A percentile compares a stretch with the other conserved stretches of the same genome.
These are phyloP conservation scores for Alliaria petiolata DNA, from an alignment of 345 rosid genomes.

Conservation along the genomic window DNA sequence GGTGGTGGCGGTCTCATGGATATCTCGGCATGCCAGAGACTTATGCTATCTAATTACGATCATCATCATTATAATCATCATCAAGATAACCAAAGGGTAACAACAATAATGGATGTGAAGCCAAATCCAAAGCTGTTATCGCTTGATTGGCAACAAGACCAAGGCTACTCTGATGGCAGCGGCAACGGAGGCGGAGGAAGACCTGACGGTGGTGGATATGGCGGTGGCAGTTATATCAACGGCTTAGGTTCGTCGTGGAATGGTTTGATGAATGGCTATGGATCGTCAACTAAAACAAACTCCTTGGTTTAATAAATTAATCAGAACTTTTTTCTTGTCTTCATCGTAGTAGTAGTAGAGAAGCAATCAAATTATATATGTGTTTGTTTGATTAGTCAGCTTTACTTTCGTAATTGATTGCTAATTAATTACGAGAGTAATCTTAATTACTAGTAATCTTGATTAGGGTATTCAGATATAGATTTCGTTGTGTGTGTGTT, in stretches of 20 bases:
- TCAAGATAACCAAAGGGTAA: slow-evolving; percentile 37
- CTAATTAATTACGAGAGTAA: slow-evolving; percentile 15
- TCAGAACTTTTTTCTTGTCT: neutral
- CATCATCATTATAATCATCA: slow-evolving; percentile 33
- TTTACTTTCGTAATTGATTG: neutral
- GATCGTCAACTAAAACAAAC: slow-evolving; percentile 31
- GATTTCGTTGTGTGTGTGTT: slow-evolving; percentile 24
- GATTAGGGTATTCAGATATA: slow-evolving; percentile 5
- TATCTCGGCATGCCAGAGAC: slow-evolving; percentile 45
- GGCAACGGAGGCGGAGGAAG: slow-evolving; percentile 16
- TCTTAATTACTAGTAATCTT: neutral
- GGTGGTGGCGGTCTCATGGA: slow-evolving; percentile 58
- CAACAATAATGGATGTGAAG: slow-evolving; percentile 54
- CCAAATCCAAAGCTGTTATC: slow-evolving; percentile 65
- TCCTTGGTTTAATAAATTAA: slow-evolving; percentile 23
- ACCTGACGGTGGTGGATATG: slow-evolving; percentile 34
- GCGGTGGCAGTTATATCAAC: slow-evolving; percentile 25
- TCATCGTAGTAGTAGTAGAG: slow-evolving; percentile 6
- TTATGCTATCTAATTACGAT: slow-evolving; percentile 52
- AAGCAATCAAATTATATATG: slow-evolving; percentile 7
- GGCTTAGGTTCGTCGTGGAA: slow-evolving; percentile 36
- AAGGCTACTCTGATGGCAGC: slow-evolving; percentile 46
- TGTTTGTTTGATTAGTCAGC: slow-evolving; percentile 16
- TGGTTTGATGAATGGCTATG: slow-evolving; percentile 32
- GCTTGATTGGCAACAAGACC: slow-evolving; percentile 86